Conservation (phyloP, 305 asterid genomes). For the Fraxinus sp. region DNA sequence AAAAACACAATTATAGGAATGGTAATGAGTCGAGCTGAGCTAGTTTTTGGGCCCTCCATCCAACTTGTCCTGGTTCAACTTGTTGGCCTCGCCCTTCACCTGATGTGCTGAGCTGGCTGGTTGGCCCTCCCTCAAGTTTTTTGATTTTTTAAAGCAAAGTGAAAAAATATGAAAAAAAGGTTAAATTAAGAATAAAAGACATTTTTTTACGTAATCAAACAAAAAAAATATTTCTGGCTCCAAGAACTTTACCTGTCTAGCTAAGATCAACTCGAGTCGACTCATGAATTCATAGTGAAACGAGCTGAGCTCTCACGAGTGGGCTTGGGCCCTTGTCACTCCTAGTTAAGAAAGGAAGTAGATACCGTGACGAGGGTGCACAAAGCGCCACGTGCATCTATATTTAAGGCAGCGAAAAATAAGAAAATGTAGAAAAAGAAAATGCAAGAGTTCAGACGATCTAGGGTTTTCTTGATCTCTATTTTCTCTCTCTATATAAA, state of each 20-base stretch:
- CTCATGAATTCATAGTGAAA: not conserved
- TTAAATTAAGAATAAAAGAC: no score
- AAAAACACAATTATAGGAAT: not conserved
- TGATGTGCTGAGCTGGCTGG: no score
- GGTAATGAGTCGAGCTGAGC: not conserved
- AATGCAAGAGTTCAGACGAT: slow-evolving; percentile 30
- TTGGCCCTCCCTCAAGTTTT: no score
- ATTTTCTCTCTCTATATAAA: not conserved
- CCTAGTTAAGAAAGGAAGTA: no score
- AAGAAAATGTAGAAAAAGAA: not conserved
- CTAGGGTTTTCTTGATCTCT: slow-evolving; percentile 41
- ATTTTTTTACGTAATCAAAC: no score
- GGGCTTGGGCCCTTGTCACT: not conserved
- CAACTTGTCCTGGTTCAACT: no score
- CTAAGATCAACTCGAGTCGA: not conserved
- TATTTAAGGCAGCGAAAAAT: not conserved
- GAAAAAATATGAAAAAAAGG: no score
- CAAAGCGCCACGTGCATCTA: not conserved
- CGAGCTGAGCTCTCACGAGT: not conserved
- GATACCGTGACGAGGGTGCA: not conserved
- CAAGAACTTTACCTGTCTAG: no score
- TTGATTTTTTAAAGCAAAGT: no score
- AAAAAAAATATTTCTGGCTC: no score
- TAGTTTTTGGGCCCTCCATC: no score
- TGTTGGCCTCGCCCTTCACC: no score